Evolutionary conservation across 2,329 filamentous ascomycete genomes (phyloP), one percentile per base, ranked within the genome.

Genomic region (Colletotrichum musicola): DNA sequence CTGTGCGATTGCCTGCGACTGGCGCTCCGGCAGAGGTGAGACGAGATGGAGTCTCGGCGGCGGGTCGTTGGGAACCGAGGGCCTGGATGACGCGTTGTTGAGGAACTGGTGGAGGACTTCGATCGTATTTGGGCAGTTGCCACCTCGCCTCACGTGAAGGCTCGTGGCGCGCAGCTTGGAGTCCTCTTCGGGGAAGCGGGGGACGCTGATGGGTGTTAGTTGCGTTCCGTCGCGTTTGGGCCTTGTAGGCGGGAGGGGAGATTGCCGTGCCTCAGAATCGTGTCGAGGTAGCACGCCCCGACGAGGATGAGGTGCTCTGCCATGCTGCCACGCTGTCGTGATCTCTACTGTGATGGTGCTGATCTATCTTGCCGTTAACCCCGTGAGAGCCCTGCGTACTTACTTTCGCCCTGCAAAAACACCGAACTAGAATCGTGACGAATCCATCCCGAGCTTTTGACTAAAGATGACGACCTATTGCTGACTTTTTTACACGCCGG

Each of bases 121-220:
- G 40, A 93, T 85, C 4, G 88, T 87, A 76, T 94, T 94, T 25
- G 89, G 86, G 71, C 90, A 89, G 77, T 94, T 95, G 38, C 92
- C 92, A 60, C 92, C 92, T 27, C 91, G 86, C 35, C 92, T 87
- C 50, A 85, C 84, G 42, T 82, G 79, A 62, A 92, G 76, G 25
- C 75, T 82, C 2, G 86, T 86, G 18, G 92, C 91, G 38, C 92
- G 89, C 47, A 93, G 82, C 78, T 94, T 94, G 55, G 88, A 85
- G 81, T 95, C 92, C 80, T 94, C 92, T 6, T 79, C 78, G 1
- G 92, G 92, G 75, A 89, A 93, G 74, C 88, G 81, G 3, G 90
- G 87, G 40, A 93, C 86, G 70, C 89, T 92, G 75, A n/a, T 4
- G 13, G 25, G 4, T 25, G 55, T 65, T n/a, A 59, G 59, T 62